Conservation (phyloP, 805 yeast genomes). For the Tetrapisispora fleetii region DNA sequence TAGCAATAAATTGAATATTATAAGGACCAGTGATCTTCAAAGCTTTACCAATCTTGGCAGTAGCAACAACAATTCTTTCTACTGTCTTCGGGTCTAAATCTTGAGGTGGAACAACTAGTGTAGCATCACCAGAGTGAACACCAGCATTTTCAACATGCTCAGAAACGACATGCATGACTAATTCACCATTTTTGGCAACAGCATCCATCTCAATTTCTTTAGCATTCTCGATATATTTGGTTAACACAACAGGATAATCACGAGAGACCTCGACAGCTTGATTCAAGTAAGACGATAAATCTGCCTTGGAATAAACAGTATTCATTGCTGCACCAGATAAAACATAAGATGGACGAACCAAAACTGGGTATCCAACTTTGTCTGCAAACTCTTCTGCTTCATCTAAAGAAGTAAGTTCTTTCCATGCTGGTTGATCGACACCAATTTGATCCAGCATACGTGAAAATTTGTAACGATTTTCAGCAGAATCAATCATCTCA, state of each 20-base stretch:
- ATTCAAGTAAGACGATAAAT: conserved; percentile 72
- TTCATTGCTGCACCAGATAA: conserved; percentile 99
- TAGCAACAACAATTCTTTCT: conserved; percentile 81
- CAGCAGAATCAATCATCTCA: conserved; percentile 96
- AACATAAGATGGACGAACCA: conserved; percentile 96
- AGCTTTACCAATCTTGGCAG: conserved; percentile 93
- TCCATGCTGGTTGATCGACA: conserved; percentile 99
- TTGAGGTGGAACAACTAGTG: conserved; percentile 93
- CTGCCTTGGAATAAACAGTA: conserved; percentile 84
- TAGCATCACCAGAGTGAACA: conserved; percentile 99
- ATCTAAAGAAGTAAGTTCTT: conserved; percentile 82
- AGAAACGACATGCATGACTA: conserved; percentile 94
- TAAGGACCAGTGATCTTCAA: conserved; percentile 94
- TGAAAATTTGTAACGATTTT: conserved; percentile 94
- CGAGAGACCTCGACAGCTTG: conserved; percentile 97
- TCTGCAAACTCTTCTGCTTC: conserved; percentile 93
- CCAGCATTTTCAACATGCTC: conserved; percentile 99
- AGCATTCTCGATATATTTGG: conserved; percentile 93
- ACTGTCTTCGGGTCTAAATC: conserved; percentile 89
- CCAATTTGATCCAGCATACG: conserved; percentile 94
- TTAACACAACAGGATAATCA: conserved; percentile 94
- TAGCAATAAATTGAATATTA: conserved; percentile 93
- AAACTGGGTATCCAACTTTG: conserved; percentile 83
- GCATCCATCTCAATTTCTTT: conserved; percentile 99
- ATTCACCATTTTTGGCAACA: conserved; percentile 88